Conservation (phyloP, 352 stramenopile genomes). For the Globisporangium recalcitrans region DNA sequence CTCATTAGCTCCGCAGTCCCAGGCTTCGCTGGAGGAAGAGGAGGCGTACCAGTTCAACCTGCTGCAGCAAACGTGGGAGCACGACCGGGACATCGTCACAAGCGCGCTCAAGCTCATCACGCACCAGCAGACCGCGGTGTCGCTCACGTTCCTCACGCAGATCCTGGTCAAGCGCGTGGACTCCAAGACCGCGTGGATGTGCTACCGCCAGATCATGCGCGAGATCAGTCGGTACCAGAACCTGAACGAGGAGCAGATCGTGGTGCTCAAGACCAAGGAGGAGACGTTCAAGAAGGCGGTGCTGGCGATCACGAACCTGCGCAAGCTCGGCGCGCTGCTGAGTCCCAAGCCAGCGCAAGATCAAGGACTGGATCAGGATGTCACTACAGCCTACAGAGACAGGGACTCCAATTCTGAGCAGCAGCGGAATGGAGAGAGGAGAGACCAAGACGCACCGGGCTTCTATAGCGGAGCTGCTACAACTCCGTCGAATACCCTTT, state of each 20-base stretch:
- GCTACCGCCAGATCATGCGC: conserved; percentile 73
- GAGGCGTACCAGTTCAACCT: conserved; percentile 71
- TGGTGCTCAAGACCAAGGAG: conserved; percentile 58
- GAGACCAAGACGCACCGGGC: neutral
- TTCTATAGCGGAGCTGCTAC: neutral
- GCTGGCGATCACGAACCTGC: conserved; percentile 44
- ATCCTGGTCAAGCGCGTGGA: conserved; percentile 59
- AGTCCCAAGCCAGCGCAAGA: conserved; percentile 3
- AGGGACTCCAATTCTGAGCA: neutral
- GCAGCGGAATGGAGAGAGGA: neutral
- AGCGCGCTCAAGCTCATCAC: conserved; percentile 48
- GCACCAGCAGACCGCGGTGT: conserved; percentile 47
- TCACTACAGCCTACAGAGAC: neutral
- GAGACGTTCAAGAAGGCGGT: conserved; percentile 69
- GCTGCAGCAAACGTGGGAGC: conserved; percentile 60
- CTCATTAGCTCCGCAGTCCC: neutral
- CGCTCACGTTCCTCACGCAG: conserved; percentile 61
- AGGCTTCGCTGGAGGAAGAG: conserved; percentile 40
- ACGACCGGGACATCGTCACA: conserved; percentile 47
- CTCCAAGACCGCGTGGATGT: conserved; percentile 75
- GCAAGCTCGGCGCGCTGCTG: conserved; percentile 29
- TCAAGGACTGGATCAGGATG: neutral
- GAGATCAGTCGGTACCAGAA: conserved; percentile 68
- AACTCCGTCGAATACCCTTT: too few relatives aligned
- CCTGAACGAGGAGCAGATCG: conserved; percentile 60